Base-by-base conservation (phyloP, 495 filamentous ascomycete species). In the Hypoxylon trugodes region DNA sequence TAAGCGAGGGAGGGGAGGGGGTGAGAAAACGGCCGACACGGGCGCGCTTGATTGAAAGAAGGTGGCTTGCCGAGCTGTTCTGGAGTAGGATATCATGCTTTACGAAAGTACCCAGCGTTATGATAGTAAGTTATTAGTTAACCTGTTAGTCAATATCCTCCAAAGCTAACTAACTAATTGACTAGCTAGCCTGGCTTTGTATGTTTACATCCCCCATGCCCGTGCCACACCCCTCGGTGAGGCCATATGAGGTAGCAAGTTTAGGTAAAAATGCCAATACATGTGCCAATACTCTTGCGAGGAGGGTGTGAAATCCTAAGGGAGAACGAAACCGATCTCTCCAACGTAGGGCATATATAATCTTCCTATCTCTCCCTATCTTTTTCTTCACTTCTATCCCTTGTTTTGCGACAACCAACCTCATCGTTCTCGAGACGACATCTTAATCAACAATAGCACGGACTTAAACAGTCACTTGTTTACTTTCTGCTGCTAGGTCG, bases 211-310 rank as follows among this genome's bases (percentile, higher is more conserved):
- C n/a, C n/a, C n/a, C n/a, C n/a, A n/a, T n/a, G n/a, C n/a, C n/a
- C n/a, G n/a, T n/a, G n/a, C n/a, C n/a, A 6, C 46, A 16, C 46
- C 32, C 52, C 58, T 61, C 64, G 64, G 64, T 67, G 47, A 67
- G n/a, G 26, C 50, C 51, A 41, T 46, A 42, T 16, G 32, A 50
- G 35, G 63, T 46, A 10, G 5, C 19, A 47, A 15, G 38, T 21
- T 4, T 13, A 38, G 36, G n/a, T n/a, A n/a, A n/a, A n/a, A n/a
- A n/a, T n/a, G n/a, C n/a, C n/a, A n/a, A n/a, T n/a, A n/a, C n/a
- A n/a, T n/a, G n/a, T n/a, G n/a, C n/a, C n/a, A n/a, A n/a, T n/a
- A n/a, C n/a, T n/a, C n/a, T n/a, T n/a, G n/a, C n/a, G n/a, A 26
- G 9, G 21, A 26, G 30, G 25, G 32, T 35, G 32, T 8, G 32